These are phyloP conservation scores for Nitzschia sp. DNA, from an alignment of 108 stramenopile genomes.

Conservation along the genomic window DNA sequence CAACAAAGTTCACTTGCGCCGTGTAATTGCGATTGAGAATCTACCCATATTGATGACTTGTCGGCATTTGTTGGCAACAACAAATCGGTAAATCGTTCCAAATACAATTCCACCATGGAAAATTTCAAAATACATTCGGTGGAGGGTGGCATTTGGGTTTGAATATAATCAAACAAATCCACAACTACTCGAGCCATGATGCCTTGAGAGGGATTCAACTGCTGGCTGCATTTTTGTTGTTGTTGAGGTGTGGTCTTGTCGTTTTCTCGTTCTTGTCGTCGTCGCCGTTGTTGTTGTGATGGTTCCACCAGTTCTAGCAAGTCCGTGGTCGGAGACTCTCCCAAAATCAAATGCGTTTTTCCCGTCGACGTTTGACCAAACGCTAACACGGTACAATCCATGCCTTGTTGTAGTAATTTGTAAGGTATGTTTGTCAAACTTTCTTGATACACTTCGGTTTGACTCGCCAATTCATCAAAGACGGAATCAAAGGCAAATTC, in stretches of 20 bases:
- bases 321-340: not conserved
- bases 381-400: conserved; percentile 85
- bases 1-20: conserved; percentile 71
- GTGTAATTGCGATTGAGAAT: conserved; percentile 7
- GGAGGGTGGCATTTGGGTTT: conserved; percentile 39
- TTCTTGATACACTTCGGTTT: conserved; percentile 50
- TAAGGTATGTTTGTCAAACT: conserved; percentile 26
- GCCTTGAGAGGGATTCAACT: conserved; percentile 27
- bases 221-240: not conserved
- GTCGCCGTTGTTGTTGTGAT: not conserved
- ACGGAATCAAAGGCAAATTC: conserved; percentile 52
- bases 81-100: conserved; percentile 91
- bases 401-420: conserved; percentile 34
- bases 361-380: conserved; percentile 88
- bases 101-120: conserved; percentile 94
- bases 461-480: conserved; percentile 48
- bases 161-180: conserved; percentile 59
- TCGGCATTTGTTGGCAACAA: conserved; percentile 32
- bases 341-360: conserved; percentile 42
- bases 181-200: conserved; percentile 59
- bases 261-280: not conserved
- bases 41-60: not conserved
- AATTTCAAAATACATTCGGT: conserved; percentile 75
- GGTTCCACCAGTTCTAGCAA: not conserved
- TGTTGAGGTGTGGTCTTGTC: not conserved